Percentiles rank a stretch among this genome's conserved stretches.
These are phyloP conservation scores for Phytophthora niederhauseri DNA, from an alignment of 352 stramenopile genomes.

Conservation along the genomic window DNA sequence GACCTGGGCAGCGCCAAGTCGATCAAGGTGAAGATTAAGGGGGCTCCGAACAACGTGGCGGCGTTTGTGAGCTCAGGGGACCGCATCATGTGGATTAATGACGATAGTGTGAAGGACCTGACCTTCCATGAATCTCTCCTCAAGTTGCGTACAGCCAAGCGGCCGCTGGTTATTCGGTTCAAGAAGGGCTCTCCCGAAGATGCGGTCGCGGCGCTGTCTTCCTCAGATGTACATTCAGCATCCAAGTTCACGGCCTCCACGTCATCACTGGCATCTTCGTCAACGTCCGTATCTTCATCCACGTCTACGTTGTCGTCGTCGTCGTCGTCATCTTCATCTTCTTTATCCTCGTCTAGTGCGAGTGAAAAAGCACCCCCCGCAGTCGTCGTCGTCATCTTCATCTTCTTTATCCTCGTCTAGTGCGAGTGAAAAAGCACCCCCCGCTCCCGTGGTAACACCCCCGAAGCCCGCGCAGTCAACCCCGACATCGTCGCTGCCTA, in stretches of 20 bases:
- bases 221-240: constrained; percentile 26
- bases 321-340: constrained; percentile 28
- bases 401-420: constrained; percentile 22
- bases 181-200: constrained; percentile 68
- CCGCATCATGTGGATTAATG: constrained; percentile 84
- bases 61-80: constrained; percentile 69
- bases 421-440: constrained; percentile 17
- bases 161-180: constrained; percentile 85
- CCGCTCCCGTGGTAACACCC: constrained; percentile 18
- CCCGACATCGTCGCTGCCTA: constrained; percentile 21
- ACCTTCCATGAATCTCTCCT: constrained; percentile 86
- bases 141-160: constrained; percentile 83
- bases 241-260: constrained; percentile 33
- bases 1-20: constrained; percentile 87
- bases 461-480: constrained; percentile 25
- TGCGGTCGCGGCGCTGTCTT: constrained; percentile 34
- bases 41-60: constrained; percentile 55
- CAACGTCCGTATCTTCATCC: constrained; percentile 34
- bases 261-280: constrained; percentile 34
- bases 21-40: constrained; percentile 85
- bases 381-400: constrained; percentile 30
- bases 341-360: constrained; percentile 18
- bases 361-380: constrained; percentile 20
- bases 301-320: constrained; percentile 23
- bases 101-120: constrained; percentile 71